Evolutionary conservation across 2,329 filamentous ascomycete species (phyloP).

Genomic region (Colletotrichum liaoningense): DNA sequence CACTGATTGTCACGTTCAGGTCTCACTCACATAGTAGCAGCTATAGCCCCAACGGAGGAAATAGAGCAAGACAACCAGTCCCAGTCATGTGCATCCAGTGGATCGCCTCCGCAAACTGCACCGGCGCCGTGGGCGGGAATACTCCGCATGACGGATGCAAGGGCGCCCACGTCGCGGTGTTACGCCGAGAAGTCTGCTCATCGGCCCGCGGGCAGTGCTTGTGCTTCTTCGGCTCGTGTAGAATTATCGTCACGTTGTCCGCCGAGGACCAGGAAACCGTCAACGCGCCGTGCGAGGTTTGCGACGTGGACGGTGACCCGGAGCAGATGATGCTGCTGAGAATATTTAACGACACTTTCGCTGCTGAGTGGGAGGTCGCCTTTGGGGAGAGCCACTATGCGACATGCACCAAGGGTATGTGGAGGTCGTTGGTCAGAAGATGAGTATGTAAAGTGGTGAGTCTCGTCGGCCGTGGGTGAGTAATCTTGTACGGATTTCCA

Average conservation of each 20-base stretch:
- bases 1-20: not conserved
- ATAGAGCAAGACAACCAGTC: too few relatives aligned
- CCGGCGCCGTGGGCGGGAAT: not conserved
- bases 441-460: not conserved
- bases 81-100: conserved; percentile 30
- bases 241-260: conserved; percentile 1
- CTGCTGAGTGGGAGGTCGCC: conserved; percentile 1
- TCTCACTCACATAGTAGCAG: not conserved
- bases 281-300: conserved; percentile 12
- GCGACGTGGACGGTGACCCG: conserved; percentile 18
- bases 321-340: conserved; percentile 15
- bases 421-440: conserved; percentile 3
- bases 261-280: not conserved
- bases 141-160: conserved; percentile 3
- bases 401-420: conserved; percentile 16
- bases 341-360: conserved; percentile 16
- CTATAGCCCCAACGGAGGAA: not conserved
- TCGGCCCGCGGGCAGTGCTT: not conserved
- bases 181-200: conserved; percentile 13
- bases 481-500: not conserved
- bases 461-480: not conserved
- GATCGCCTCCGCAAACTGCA: conserved; percentile 26
- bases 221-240: conserved; percentile 33
- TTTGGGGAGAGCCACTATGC: conserved; percentile 11
- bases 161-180: conserved; percentile 19